Percentiles rank a stretch among this genome's conserved stretches.
These are phyloP conservation scores for Saraca asoca DNA, from an alignment of 331 rosid species.

Conservation along the genomic window DNA sequence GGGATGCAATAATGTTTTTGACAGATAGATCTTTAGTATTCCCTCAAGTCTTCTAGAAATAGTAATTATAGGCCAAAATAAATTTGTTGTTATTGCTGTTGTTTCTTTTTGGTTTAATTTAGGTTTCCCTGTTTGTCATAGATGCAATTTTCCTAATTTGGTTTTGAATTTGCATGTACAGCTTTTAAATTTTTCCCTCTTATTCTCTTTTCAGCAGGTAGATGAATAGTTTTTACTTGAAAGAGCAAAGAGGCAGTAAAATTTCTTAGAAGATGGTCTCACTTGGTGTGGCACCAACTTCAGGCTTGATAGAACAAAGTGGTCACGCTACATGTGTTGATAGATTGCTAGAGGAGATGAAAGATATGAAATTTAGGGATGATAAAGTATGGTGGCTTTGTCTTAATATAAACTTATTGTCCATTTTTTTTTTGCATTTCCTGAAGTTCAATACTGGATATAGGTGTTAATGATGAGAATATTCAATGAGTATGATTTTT, in stretches of 20 bases:
- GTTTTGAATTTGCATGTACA: slow-evolving; percentile 21
- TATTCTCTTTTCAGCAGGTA: slow-evolving; percentile 48
- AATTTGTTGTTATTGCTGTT: slow-evolving; percentile 15
- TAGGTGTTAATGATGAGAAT: no score
- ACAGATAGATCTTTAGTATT: slow-evolving; percentile 34
- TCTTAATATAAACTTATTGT: background rate
- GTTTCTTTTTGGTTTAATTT: background rate
- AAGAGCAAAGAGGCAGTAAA: slow-evolving; percentile 30
- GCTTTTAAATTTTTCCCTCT: slow-evolving; percentile 4
- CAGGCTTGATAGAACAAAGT: slow-evolving; percentile 64
- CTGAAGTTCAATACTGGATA: no score
- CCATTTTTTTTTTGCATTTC: no score
- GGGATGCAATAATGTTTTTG: slow-evolving; percentile 16
- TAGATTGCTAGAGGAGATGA: slow-evolving; percentile 93
- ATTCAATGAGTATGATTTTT: no score
- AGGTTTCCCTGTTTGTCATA: slow-evolving; percentile 11
- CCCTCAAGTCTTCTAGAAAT: background rate
- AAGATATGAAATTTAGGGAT: slow-evolving; percentile 90
- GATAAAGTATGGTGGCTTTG: slow-evolving; percentile 60
- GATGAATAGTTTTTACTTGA: slow-evolving; percentile 47
- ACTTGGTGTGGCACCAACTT: slow-evolving; percentile 77
- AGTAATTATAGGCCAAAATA: slow-evolving; percentile 26
- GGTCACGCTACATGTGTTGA: slow-evolving; percentile 72
- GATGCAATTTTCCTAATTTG: slow-evolving; percentile 9
- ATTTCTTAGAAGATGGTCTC: slow-evolving; percentile 57